Percentiles rank a stretch among this genome's conserved stretches.
phyloP scores from a whole-genome alignment of 306 rosid species.

The Gastrolobium villosum region DNA sequence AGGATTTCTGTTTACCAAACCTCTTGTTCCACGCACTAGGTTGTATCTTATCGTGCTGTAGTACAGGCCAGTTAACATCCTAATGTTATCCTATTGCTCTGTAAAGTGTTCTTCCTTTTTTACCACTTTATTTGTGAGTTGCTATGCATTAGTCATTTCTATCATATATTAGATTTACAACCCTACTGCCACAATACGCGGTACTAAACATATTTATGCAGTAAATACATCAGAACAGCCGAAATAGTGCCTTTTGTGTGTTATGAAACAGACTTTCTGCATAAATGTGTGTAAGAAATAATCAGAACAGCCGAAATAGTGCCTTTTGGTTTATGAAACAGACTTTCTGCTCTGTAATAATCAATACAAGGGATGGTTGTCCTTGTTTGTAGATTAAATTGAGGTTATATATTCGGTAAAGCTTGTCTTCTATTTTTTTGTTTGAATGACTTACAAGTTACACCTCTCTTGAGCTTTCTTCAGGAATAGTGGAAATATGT shows the following conservation, averaged over 20 bases:
- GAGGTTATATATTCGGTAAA: too few species aligned
- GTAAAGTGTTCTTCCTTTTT: neutral
- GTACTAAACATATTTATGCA: neutral
- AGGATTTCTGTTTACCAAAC: constrained; percentile 31
- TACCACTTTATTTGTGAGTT: neutral
- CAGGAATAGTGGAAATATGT: too few species aligned
- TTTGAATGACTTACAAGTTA: too few species aligned
- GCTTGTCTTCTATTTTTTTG: too few species aligned
- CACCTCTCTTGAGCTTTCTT: too few species aligned
- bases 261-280: neutral
- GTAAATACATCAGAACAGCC: neutral
- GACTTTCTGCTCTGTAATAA: too few species aligned
- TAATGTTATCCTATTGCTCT: constrained; percentile 18
- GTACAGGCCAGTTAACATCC: constrained; percentile 17
- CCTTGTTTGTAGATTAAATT: too few species aligned
- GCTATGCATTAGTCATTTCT: neutral
- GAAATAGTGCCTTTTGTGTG: neutral
- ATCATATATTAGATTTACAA: neutral
- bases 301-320: neutral
- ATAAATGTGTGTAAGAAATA: too few species aligned
- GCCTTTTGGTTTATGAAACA: neutral
- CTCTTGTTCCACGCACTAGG: constrained; percentile 28
- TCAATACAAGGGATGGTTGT: too few species aligned
- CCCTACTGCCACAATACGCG: neutral
- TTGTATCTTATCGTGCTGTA: constrained; percentile 40